Evolutionary conservation across 2,329 filamentous ascomycete genomes (phyloP), one percentile per base, ranked within the genome.

Genomic region (Fusarium anguioides): DNA sequence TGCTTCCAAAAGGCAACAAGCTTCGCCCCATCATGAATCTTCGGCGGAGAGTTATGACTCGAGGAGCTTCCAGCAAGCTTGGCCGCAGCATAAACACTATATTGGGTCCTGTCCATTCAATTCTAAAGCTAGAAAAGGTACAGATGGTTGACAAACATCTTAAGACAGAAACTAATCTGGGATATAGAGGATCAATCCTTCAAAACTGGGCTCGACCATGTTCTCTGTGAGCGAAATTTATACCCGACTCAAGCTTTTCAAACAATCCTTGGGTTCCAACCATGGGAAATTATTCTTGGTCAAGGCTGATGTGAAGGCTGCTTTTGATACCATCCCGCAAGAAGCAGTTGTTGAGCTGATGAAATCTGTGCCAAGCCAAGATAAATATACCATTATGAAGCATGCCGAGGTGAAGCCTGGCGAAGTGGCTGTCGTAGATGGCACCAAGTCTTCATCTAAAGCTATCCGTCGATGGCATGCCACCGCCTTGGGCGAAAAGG

Each of bases 271-370:
- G 12, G 77, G 78, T 1, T 58, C 77, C 3, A 64, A 67, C 0
- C 71, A 78, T 1, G 72, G 75, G 10, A 82, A 78, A 6, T 79
- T 97, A 2, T 98, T 92, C 78, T 97, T 98, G 78, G 94, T 90
- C 61, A 99, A 99, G 76, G 83, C 97, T 14, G 96, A 99, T 74
- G 94, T 99, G 20, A 87, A 92, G 75, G 89, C 93, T 4, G 97
- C 95, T 71, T 99, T 97, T 75, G 96, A 99, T 77, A 97, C 92
- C 0, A 97, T 99, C 41, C 96, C 96, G 0, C 96, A 98, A 75
- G 79, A 85, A 24, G 87, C 88, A 2, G 82, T 98, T 18, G 74
- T 97, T 31, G 76, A 82, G 23, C 81, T 98, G 24, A 85, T 96
- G 65, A 77, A 66, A 58, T 89, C 74, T 50, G 87, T 86, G 66